These are phyloP conservation scores for Saccharomycopsis javanensis DNA, from an alignment of 805 yeast species.

Conservation along the genomic window DNA sequence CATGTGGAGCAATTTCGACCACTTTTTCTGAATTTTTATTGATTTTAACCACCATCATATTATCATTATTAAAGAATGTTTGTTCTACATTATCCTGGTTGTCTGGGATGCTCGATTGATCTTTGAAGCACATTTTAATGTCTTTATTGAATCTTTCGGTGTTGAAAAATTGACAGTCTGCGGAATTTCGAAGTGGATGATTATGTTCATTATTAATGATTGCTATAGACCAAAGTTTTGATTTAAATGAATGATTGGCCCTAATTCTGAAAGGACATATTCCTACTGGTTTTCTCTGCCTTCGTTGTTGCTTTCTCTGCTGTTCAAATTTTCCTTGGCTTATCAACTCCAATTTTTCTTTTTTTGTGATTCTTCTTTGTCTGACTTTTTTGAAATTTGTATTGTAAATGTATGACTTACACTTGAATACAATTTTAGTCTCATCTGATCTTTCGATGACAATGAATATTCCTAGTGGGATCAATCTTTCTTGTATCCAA, in stretches of 20 bases:
- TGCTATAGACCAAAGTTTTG: constrained; percentile 48
- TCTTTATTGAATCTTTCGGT: constrained; percentile 14
- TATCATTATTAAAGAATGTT: not conserved
- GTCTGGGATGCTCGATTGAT: constrained; percentile 3
- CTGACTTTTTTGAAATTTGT: constrained; percentile 16
- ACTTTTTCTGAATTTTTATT: not conserved
- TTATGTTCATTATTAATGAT: constrained; percentile 53
- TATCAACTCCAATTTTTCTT: constrained; percentile 19
- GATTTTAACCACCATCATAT: not conserved
- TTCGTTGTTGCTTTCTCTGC: constrained; percentile 9
- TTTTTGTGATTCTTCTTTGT: constrained; percentile 19
- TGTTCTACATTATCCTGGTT: not conserved
- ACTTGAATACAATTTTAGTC: constrained; percentile 27
- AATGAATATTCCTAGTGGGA: constrained; percentile 19
- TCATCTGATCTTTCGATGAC: constrained; percentile 28
- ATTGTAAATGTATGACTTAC: constrained; percentile 21
- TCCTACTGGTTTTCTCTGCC: not conserved
- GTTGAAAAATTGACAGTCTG: constrained; percentile 11
- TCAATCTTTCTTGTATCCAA: constrained; percentile 16
- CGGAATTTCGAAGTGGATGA: constrained; percentile 32
- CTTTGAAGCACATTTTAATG: constrained; percentile 11
- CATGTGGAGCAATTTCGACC: no score
- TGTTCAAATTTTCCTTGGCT: constrained; percentile 21
- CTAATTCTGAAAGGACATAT: constrained; percentile 55
- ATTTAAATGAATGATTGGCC: constrained; percentile 47